These are phyloP conservation scores for Dioscorea alata DNA, from an alignment of 106 monocot species.

Conservation along the genomic window DNA sequence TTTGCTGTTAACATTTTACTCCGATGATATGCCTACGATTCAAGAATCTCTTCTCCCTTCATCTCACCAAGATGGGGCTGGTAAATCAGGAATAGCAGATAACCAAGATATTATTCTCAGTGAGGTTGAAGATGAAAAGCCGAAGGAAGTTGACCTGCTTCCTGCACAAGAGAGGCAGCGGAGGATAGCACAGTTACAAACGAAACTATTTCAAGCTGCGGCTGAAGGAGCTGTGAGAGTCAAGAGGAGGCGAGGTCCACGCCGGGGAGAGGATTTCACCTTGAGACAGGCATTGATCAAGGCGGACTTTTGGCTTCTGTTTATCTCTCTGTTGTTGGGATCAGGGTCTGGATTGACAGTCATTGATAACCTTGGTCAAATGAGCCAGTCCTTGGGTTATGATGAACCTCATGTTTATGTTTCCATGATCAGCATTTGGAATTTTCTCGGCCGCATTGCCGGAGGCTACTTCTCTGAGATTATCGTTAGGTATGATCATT, in stretches of 20 bases:
- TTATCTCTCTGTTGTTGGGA: constrained; percentile 70
- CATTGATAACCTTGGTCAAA: constrained; percentile 88
- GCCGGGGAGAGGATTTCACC: constrained; percentile 81
- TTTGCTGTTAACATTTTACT: constrained; percentile 32
- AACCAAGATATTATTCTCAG: constrained; percentile 58
- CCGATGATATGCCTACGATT: constrained; percentile 6
- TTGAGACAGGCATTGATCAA: constrained; percentile 77
- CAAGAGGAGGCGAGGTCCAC: constrained; percentile 75
- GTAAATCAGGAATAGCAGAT: constrained; percentile 25
- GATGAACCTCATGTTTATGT: constrained; percentile 69
- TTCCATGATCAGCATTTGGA: constrained; percentile 92
- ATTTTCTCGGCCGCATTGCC: constrained; percentile 78
- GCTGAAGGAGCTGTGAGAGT: constrained; percentile 83
- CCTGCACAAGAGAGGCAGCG: constrained; percentile 71
- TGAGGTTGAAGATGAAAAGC: constrained; percentile 91
- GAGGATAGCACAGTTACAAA: constrained; percentile 73
- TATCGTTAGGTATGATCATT: constrained; percentile 50
- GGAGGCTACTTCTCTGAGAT: constrained; percentile 83
- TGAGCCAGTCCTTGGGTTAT: constrained; percentile 76
- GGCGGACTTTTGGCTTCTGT: constrained; percentile 89
- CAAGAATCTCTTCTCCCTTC: constrained; percentile 43
- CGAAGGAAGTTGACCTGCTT: constrained; percentile 71
- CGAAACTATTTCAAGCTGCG: constrained; percentile 75
- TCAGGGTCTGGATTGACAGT: constrained; percentile 86
- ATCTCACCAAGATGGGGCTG: constrained; percentile 38